Percentiles rank a stretch among this genome's conserved stretches.
Evolutionary conservation across 2,329 filamentous ascomycete genomes (phyloP).

Genomic region (Scedosporium minutisporum): DNA sequence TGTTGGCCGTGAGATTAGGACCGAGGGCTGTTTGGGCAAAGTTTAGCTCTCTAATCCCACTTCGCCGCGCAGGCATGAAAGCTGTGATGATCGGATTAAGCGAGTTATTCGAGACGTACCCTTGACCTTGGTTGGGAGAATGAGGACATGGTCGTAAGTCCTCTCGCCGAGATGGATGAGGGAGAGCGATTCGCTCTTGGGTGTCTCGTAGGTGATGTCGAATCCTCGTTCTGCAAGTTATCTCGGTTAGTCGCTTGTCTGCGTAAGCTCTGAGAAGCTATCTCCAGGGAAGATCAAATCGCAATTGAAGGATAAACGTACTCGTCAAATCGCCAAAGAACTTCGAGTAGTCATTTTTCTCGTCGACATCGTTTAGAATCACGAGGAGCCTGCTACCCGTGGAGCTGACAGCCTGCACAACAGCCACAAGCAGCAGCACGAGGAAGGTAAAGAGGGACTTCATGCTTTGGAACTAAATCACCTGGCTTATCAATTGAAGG

Average conservation of each 20-base stretch:
- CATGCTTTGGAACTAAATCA: conserved; percentile 44
- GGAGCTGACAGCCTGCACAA: conserved; percentile 68
- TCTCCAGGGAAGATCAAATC: conserved; percentile 1
- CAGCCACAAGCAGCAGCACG: conserved; percentile 54
- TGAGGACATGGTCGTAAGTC: conserved; percentile 80
- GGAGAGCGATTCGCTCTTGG: conserved; percentile 66
- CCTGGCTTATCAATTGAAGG: conserved; percentile 1
- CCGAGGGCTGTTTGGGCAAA: conserved; percentile 58
- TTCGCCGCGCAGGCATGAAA: no score
- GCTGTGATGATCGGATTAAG: background rate
- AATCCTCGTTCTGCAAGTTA: conserved; percentile 64
- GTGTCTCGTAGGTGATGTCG: conserved; percentile 69
- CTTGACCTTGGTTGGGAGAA: conserved; percentile 86
- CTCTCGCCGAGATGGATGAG: conserved; percentile 82
- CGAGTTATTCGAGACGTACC: conserved; percentile 37
- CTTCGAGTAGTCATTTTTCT: conserved; percentile 74
- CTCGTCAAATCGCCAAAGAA: conserved; percentile 67
- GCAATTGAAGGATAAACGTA: conserved; percentile 22
- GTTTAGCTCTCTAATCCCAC: background rate
- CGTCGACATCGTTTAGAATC: conserved; percentile 70
- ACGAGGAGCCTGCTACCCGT: conserved; percentile 74
- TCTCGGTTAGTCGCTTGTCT: conserved; percentile 12
- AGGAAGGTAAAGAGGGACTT: conserved; percentile 64
- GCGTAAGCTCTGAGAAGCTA: background rate
- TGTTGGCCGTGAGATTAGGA: conserved; percentile 74